Evolutionary conservation across 208 protist genomes (phyloP), one percentile per base, ranked within the genome.

Genomic region (Polymyxa betae): DNA sequence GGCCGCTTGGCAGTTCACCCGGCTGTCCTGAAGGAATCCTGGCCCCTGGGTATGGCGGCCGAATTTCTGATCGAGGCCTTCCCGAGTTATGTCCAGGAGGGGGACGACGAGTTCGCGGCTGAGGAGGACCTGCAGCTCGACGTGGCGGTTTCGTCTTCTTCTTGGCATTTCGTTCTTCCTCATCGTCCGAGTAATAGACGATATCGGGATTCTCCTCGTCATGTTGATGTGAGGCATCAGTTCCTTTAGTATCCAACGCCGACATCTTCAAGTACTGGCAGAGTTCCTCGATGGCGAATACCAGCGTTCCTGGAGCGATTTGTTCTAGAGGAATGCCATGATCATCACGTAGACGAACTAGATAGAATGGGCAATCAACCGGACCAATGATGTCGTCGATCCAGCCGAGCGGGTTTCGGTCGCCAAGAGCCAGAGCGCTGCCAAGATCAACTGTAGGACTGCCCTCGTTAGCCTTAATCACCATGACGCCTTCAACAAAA

Each of bases 341-440:
- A 43, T 82, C 72, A 43, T 35, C 72, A n/a, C 72, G 72, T 20
- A 82, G 35, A 20, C 72, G 72, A 35, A 82, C 72, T 20, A 82
- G 72, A n/a, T 82, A 82, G 72, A 82, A 82, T 35, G 72, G 72
- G 5, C 12, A 5, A 20, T 82, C 35, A n/a, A 82, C 72, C 16
- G 72, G 72, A 12, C 72, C 72, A 43, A 82, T 45, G 5, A 82
- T 43, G n/a, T 82, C 72, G 72, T 82, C 72, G n/a, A 82, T 43
- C 35, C 40, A 82, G 10, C 72, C 72, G 72, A 82, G 72, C 5
- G 72, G 72, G 35, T 5, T 82, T n/a, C 72, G 5, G 40, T 82
- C 72, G 35, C 10, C 5, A 20, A 82, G 35, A 20, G n/a, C n/a
- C 5, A 82, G 16, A 35, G 72, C 72, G 35, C 72, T n/a, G 5